Conservation (phyloP, 2,329 filamentous ascomycete genomes). For the Exophiala sideris region DNA sequence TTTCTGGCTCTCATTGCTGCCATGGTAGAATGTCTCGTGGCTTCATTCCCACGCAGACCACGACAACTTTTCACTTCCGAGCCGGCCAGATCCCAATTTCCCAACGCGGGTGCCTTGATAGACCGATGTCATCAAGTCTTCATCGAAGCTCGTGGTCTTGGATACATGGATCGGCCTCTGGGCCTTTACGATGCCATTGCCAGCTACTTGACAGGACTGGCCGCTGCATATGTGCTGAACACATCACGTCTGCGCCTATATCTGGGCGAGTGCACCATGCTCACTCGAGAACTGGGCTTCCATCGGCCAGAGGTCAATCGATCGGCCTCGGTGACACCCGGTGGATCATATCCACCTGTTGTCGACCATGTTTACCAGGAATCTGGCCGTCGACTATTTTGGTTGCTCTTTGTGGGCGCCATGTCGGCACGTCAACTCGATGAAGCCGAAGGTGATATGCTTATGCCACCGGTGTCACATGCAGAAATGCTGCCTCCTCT, state of each 20-base stretch:
- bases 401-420: slow-evolving; percentile 73
- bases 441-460: slow-evolving; percentile 65
- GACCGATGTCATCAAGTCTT: slow-evolving; percentile 43
- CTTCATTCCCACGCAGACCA: slow-evolving; percentile 45
- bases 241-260: slow-evolving; percentile 40
- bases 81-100: slow-evolving; percentile 37
- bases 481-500: slow-evolving; percentile 74
- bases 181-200: slow-evolving; percentile 45
- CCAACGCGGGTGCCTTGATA: slow-evolving; percentile 43
- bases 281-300: slow-evolving; percentile 40
- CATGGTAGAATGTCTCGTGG: slow-evolving; percentile 45
- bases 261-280: slow-evolving; percentile 43
- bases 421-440: slow-evolving; percentile 77
- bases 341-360: slow-evolving; percentile 26
- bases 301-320: slow-evolving; percentile 29
- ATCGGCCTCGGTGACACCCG: slow-evolving; percentile 24
- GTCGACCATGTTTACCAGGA: slow-evolving; percentile 42
- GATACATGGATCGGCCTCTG: slow-evolving; percentile 42
- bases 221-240: slow-evolving; percentile 40
- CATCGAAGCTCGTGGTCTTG: slow-evolving; percentile 42
- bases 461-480: slow-evolving; percentile 72
- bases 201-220: slow-evolving; percentile 44
- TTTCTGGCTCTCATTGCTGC: slow-evolving; percentile 45
- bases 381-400: slow-evolving; percentile 65
- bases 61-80: slow-evolving; percentile 40